A percentile compares a stretch with the other conserved stretches of the same genome.
These are phyloP conservation scores for Mucor racemosus DNA, from an alignment of 371 early-diverging fungal genomes.

Conservation along the genomic window DNA sequence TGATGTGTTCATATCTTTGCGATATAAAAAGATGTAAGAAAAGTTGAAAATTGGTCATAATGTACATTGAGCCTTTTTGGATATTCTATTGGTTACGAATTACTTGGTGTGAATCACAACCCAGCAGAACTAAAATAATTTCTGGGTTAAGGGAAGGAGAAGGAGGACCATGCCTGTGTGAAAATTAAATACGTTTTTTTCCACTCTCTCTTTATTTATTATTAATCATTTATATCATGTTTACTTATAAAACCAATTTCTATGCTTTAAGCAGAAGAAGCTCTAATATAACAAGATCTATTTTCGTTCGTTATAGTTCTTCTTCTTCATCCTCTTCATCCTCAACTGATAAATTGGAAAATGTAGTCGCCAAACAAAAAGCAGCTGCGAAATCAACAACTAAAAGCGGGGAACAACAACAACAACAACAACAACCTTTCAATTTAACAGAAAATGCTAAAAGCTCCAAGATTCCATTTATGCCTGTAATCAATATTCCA, in stretches of 20 bases:
- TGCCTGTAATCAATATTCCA: slow-evolving; percentile 59
- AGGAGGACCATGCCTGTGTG: slow-evolving; percentile 11
- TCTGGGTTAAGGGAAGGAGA: background rate
- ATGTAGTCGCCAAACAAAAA: background rate
- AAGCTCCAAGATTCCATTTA: slow-evolving; percentile 29
- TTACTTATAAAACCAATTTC: slow-evolving; percentile 13
- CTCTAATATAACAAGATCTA: background rate
- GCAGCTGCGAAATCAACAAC: background rate
- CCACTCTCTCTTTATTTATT: background rate
- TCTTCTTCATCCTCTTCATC: slow-evolving; percentile 31
- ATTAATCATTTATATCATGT: slow-evolving; percentile 14
- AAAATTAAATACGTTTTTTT: background rate
- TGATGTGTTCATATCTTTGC: slow-evolving; percentile 16
- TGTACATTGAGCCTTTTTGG: background rate
- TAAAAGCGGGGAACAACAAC: slow-evolving; percentile 10
- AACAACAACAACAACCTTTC: background rate
- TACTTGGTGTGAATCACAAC: slow-evolving; percentile 4
- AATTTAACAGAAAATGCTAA: slow-evolving; percentile 1
- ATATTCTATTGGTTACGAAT: slow-evolving; percentile 5
- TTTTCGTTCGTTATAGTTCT: slow-evolving; percentile 18
- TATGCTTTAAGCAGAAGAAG: background rate
- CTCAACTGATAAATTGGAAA: slow-evolving; percentile 12
- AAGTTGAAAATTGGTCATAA: slow-evolving; percentile 4
- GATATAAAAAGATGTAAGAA: background rate
- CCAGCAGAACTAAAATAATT: slow-evolving; percentile 6